phyloP scores from a whole-genome alignment of 2,329 filamentous ascomycete species.

The Ophiostoma perfectum region DNA sequence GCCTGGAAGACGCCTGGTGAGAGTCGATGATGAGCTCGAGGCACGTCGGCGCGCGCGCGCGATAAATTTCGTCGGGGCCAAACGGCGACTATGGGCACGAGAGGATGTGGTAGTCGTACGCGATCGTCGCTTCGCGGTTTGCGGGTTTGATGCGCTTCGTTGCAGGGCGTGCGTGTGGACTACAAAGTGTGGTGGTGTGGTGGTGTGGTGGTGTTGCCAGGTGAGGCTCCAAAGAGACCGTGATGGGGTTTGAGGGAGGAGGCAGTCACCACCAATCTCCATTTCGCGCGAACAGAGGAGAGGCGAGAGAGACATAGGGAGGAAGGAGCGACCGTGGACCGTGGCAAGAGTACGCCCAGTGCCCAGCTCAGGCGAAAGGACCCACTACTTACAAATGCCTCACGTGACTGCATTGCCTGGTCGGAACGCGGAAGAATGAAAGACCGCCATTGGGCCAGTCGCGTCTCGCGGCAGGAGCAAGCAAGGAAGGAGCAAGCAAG shows the following conservation, averaged over 20 bases:
- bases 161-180: background rate
- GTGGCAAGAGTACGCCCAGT: background rate
- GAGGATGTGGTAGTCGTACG: background rate
- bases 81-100: background rate
- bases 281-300: background rate
- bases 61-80: background rate
- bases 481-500: background rate
- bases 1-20: background rate
- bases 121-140: background rate
- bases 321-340: conserved; percentile 14
- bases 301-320: background rate
- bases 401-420: conserved; percentile 14
- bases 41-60: background rate
- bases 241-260: background rate
- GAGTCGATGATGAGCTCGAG: background rate
- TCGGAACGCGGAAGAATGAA: conserved; percentile 15
- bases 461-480: background rate
- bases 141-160: background rate
- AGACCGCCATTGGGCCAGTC: conserved; percentile 6
- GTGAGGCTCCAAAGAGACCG: background rate
- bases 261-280: background rate
- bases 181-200: background rate
- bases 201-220: background rate
- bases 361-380: background rate
- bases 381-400: background rate